phyloP scores from a whole-genome alignment of 2,329 filamentous ascomycete genomes.

The Fusarium haematococcum region DNA sequence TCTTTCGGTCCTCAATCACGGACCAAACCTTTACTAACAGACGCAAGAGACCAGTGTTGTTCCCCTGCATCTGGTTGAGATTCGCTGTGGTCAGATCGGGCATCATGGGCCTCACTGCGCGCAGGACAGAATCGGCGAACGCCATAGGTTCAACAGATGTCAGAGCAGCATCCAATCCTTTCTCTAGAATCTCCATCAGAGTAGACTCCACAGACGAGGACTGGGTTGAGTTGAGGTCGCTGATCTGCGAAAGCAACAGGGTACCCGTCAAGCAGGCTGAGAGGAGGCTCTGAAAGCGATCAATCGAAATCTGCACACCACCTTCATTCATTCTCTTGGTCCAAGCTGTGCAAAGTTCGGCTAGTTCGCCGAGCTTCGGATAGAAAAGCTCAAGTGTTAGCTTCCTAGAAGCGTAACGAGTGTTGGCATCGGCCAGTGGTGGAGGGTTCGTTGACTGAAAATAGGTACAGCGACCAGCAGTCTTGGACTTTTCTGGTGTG shows the following conservation, averaged over 20 bases:
- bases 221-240: conserved; percentile 59
- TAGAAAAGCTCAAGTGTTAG: conserved; percentile 65
- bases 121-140: conserved; percentile 61
- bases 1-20: conserved; percentile 35
- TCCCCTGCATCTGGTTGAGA: conserved; percentile 53
- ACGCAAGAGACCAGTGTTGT: conserved; percentile 55
- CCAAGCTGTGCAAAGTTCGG: conserved; percentile 61
- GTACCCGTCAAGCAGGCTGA: conserved; percentile 60
- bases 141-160: conserved; percentile 58
- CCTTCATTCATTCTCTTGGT: conserved; percentile 58
- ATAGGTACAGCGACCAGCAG: conserved; percentile 1
- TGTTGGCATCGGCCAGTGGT: conserved; percentile 47
- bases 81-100: conserved; percentile 56
- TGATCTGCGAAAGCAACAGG: conserved; percentile 61
- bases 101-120: conserved; percentile 58
- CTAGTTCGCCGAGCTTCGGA: conserved; percentile 64
- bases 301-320: conserved; percentile 61
- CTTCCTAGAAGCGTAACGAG: conserved; percentile 59
- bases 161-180: conserved; percentile 55
- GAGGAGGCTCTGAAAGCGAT: conserved; percentile 65
- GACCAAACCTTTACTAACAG: conserved; percentile 56
- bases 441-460: conserved; percentile 18
- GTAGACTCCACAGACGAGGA: conserved; percentile 61
- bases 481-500: not conserved
- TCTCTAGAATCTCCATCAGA: conserved; percentile 56